A percentile compares a stretch with the other conserved stretches of the same genome.
Conservation (phyloP, 345 rosid species). For the Streptanthus diversifolius region DNA sequence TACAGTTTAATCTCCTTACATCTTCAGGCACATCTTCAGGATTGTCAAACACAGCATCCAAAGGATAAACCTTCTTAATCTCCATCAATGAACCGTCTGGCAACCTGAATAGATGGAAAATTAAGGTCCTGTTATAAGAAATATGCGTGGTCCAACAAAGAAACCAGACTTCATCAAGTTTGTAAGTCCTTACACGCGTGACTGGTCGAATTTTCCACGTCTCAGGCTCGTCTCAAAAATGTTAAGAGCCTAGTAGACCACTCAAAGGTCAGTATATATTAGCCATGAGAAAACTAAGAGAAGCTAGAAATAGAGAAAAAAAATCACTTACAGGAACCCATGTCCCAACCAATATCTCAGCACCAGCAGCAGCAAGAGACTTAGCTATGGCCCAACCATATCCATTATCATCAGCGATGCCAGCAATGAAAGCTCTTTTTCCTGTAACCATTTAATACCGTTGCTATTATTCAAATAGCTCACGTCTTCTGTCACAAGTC, state of each 20-base stretch:
- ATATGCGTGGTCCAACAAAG: background rate
- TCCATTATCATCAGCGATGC: conserved; percentile 96
- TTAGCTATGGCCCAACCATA: conserved; percentile 99
- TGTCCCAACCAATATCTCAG: conserved; percentile 94
- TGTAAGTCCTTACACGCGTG: conserved; percentile 68
- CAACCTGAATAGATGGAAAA: conserved; percentile 47
- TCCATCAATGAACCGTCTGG: conserved; percentile 94
- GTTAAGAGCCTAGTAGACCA: conserved; percentile 63
- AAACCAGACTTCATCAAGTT: background rate
- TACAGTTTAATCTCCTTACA: conserved; percentile 44
- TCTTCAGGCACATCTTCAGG: conserved; percentile 91
- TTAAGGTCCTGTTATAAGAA: background rate
- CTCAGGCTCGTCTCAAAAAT: conserved; percentile 90
- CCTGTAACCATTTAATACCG: conserved; percentile 43
- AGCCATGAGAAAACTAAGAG: conserved; percentile 16
- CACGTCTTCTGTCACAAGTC: background rate
- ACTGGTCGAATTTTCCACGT: conserved; percentile 91
- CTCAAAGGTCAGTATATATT: conserved; percentile 27
- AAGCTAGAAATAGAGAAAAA: background rate
- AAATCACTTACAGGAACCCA: conserved; percentile 90
- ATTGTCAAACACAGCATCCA: conserved; percentile 86
- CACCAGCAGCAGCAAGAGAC: conserved; percentile 98
- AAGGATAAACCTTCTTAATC: conserved; percentile 83
- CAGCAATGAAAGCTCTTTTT: conserved; percentile 94
- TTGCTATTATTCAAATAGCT: background rate